Base-by-base conservation (phyloP, 176 grass and related monocot genomes). In the Oryza meridionalis region DNA sequence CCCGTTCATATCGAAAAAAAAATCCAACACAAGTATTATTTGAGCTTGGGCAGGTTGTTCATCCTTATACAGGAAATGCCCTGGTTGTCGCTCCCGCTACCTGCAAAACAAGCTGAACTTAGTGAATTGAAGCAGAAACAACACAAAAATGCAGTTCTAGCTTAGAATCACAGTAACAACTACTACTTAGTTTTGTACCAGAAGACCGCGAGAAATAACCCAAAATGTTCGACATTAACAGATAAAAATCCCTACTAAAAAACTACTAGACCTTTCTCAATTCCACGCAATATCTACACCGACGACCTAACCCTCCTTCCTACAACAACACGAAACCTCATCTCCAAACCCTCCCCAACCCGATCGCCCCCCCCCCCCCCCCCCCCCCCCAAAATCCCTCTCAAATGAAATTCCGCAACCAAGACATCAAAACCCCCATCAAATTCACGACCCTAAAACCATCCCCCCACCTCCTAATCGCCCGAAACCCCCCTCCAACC, bases 1-100 rank as follows among this genome's bases (percentile, higher is more conserved):
- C 67, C 87, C 88, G 19, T 90, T 75, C 95, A 91, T 97, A 50
- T 80, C 84, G 2, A 53, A 53, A 71, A 79, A 21, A 37, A 79
- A 72, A 67, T 44, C 49, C 67, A 80, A 55, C 42, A 33, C 40
- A 49, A 81, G n/a, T 65, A 51, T 32, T 65, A 51, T 24, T 67
- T 15, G 73, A 42, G 70, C 63, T 46, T 46, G 66, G 84, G 78
- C 38, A 81, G 45, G 50, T 22, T 72, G 61, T 16, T 7, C 88
- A 87, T 91, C 68, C 58, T 88, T 70, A 19, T 6, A 9, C 40
- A 67, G 78, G 69, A 77, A 82, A 63, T 9, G 10, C 7, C 59
- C 72, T 88, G 62, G 75, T 81, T 72, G 27, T n/a, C 69, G 29
- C 53, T 76, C 42, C 69, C 55, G 33, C 76, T 21, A 77, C 16